Evolutionary conservation across 306 rosid species (phyloP).

Genomic region (Pterocarpus macrocarpus): DNA sequence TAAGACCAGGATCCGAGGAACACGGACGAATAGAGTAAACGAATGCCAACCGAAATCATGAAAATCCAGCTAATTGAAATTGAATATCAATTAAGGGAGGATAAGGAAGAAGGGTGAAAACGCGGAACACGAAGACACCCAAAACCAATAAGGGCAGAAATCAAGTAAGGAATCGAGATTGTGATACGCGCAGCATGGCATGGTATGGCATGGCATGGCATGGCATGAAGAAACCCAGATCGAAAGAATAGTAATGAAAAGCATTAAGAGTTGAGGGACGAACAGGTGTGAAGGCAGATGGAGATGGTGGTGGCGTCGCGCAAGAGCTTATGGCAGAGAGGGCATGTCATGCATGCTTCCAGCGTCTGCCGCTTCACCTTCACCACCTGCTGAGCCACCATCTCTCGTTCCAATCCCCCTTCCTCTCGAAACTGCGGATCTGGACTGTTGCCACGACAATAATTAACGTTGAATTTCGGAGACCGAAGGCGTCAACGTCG

Average conservation of each 20-base stretch:
- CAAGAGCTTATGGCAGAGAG: constrained; percentile 73
- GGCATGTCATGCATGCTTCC: constrained; percentile 90
- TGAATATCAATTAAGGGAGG: neutral
- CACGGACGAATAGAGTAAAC: neutral
- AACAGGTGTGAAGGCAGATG: constrained; percentile 86
- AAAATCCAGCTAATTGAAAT: constrained; percentile 1
- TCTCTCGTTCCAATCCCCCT: neutral
- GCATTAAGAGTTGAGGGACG: constrained; percentile 15
- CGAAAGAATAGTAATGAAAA: constrained; percentile 6
- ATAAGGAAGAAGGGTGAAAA: neutral
- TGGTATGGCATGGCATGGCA: too few species aligned
- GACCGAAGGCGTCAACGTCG: too few species aligned
- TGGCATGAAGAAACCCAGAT: constrained; percentile 45
- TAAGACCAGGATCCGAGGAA: neutral
- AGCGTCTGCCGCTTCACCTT: constrained; percentile 66
- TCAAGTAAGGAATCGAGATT: too few species aligned
- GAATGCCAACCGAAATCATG: neutral
- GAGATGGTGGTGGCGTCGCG: constrained; percentile 82
- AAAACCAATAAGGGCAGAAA: neutral
- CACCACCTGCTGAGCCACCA: constrained; percentile 65
- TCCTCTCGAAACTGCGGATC: neutral
- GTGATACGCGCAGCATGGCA: neutral
- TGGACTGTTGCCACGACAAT: neutral
- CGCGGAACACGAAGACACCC: neutral
- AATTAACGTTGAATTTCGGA: too few species aligned